Base-by-base conservation (phyloP, 1,284 basidiomycete genomes). In the Trametes hirsuta region DNA sequence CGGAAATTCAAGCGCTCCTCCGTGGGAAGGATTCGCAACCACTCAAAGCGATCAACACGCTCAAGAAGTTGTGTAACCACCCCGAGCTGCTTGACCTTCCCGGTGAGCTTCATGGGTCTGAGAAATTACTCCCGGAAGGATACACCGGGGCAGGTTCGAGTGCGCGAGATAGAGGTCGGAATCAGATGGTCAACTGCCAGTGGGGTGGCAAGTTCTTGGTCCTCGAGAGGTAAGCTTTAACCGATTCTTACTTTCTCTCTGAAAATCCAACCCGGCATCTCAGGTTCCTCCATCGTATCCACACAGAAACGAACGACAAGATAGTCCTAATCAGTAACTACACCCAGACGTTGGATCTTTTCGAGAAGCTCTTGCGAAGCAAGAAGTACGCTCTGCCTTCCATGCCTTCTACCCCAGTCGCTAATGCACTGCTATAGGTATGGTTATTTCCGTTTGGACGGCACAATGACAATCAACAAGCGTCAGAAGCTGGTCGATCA, bases 241-340 rank as follows among this genome's bases (percentile, higher is more conserved):
- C 18, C 45, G 34, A 30, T 34, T 10, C 22, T 4, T 14, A 22
- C 6, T 18, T 18, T 30, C 4, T 5, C 6, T 10, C 14, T 14
- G 15, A 47, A 15, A 15, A 34, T 53, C 30, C 18, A 8, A 15
- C 6, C 22, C 12, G 40, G 11, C 8, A 35, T 39, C 58, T 24
- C 61, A 95, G 94, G 67, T 97, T 98, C 76, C 78, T 98, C 47
- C 88, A 94, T 69, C 89, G 90, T 53, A 89, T 97, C 64, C 81
- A 81, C 47, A 88, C 86, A 11, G 84, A 91, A 65, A 95, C 93
- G 18, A 91, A 85, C 62, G 97, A 99, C 81, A 99, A 99, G 82
- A 98, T 99, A 63, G 97, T 99, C 6, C 80, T 99, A 44, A 98
- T 99, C 74, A 96, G 93, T 72, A 99, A 99, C 75, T 98, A 97